These are phyloP conservation scores for Filobasidium wieringae DNA, from an alignment of 768 basidiomycete genomes.

Conservation along the genomic window DNA sequence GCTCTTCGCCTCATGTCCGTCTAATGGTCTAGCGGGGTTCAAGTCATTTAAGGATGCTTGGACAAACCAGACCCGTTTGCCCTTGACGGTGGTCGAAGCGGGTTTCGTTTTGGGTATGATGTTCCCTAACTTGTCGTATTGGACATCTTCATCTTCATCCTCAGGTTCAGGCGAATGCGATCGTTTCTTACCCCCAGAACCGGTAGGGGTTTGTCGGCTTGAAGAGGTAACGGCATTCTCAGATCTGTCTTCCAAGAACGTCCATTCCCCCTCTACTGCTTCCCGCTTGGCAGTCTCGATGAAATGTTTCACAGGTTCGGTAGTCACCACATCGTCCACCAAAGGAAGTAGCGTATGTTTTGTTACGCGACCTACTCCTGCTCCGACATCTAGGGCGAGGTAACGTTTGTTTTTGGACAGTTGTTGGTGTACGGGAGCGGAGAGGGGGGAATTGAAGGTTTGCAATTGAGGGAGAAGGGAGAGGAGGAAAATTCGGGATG, in stretches of 20 bases:
- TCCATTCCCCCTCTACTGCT: conserved; percentile 21
- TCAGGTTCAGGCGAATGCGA: background rate
- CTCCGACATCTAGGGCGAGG: conserved; percentile 79
- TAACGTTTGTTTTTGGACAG: conserved; percentile 40
- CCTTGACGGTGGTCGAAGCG: no score
- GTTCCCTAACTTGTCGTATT: conserved; percentile 6
- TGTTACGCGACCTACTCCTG: conserved; percentile 88
- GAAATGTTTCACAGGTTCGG: conserved; percentile 76
- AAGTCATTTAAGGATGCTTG: conserved; percentile 69
- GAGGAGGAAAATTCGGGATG: conserved; percentile 77
- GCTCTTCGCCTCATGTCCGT: conserved; percentile 36
- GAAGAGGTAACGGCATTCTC: background rate
- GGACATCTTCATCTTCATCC: background rate
- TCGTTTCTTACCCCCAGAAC: background rate
- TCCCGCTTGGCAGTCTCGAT: conserved; percentile 48
- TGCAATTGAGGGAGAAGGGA: conserved; percentile 67
- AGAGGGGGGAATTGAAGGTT: conserved; percentile 61
- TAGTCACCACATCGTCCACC: conserved; percentile 69
- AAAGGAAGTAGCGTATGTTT: conserved; percentile 78
- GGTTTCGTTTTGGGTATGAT: conserved; percentile 6
- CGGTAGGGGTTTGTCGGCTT: background rate
- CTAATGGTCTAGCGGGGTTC: conserved; percentile 50
- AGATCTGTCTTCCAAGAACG: conserved; percentile 19
- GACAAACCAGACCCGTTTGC: conserved; percentile 46
- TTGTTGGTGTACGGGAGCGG: conserved; percentile 37